Conservation (phyloP, 2,329 filamentous ascomycete species). For the Monosporascus sp. region DNA sequence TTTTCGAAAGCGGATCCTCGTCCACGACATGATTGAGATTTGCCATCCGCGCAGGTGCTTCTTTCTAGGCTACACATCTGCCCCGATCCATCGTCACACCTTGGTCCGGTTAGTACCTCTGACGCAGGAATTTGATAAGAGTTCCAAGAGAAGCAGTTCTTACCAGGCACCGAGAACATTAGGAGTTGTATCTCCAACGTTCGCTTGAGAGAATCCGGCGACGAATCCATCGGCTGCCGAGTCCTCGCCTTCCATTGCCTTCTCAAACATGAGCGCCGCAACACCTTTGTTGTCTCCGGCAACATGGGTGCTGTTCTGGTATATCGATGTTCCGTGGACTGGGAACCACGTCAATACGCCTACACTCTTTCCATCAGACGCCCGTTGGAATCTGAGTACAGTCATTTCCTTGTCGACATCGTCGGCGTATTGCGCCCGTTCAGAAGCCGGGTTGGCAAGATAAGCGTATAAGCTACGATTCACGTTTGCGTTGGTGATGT, state of each 20-base stretch:
- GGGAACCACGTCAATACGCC: slow-evolving; percentile 88
- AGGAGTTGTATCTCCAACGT: slow-evolving; percentile 83
- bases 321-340: slow-evolving; percentile 84
- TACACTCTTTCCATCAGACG: slow-evolving; percentile 65
- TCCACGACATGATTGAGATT: slow-evolving; percentile 62
- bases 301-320: slow-evolving; percentile 84
- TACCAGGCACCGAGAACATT: slow-evolving; percentile 74
- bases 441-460: slow-evolving; percentile 70
- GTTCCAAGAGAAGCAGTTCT: background rate
- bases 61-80: slow-evolving; percentile 66
- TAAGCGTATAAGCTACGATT: slow-evolving; percentile 84
- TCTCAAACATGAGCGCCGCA: slow-evolving; percentile 77
- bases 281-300: slow-evolving; percentile 93
- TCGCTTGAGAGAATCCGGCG: slow-evolving; percentile 86
- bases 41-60: slow-evolving; percentile 69
- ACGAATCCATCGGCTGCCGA: slow-evolving; percentile 64
- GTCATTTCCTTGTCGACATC: slow-evolving; percentile 71
- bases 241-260: slow-evolving; percentile 50
- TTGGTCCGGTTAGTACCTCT: slow-evolving; percentile 5
- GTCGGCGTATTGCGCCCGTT: slow-evolving; percentile 61
- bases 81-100: slow-evolving; percentile 74
- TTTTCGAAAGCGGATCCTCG: slow-evolving; percentile 62
- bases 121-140: background rate
- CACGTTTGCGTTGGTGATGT: slow-evolving; percentile 67
- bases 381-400: slow-evolving; percentile 67